Base-by-base conservation (phyloP, 2,329 filamentous ascomycete genomes). In the Cercospora canescens region DNA sequence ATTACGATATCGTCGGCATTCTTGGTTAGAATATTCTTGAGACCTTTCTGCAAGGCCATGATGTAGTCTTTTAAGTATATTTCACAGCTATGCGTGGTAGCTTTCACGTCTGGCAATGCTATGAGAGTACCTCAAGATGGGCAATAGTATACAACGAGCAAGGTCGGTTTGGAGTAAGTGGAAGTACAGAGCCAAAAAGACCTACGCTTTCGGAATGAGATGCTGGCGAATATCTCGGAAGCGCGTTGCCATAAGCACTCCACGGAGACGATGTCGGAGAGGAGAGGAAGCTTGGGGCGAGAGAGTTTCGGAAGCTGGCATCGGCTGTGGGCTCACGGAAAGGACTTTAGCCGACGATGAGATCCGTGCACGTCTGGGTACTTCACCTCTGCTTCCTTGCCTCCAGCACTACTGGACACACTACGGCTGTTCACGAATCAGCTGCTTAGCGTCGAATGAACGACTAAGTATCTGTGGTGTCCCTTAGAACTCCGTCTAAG, bases 1-100 rank as follows among this genome's bases (percentile, higher is more conserved):
- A 97, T 91, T 73, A 97, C 92, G 48, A 93, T 87, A 81, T 97
- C 94, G 70, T 89, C 87, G 45, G 93, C 90, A 26, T 88, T 82
- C 79, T 95, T 96, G 74, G 89, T 81, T 67, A 97, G 88, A 72
- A 97, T 88, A 75, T 90, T 86, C 72, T 89, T 87, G 69, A 94
- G 83, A 75, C 92, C 92, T 76, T 71, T 72, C 66, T 81, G 81
- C 11, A 83, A 37, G 3, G 60, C 50, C 60, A 62, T 62, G 9
- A 32, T 24, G 50, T 32, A n/a, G n/a, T 35, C 8, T 32, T 56
- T 18, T 35, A 56, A 8, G 28, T 34, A 8, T 56, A 14, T 34
- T 18, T 32, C 18, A 21, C 4, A 35, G 28, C 52, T 24, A 16
- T 16, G 45, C 45, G 24, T 26, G 21, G 45, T 6, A 50, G 45